Evolutionary conservation across 257 asterid species (phyloP).

Genomic region (Nicotiana paniculata): DNA sequence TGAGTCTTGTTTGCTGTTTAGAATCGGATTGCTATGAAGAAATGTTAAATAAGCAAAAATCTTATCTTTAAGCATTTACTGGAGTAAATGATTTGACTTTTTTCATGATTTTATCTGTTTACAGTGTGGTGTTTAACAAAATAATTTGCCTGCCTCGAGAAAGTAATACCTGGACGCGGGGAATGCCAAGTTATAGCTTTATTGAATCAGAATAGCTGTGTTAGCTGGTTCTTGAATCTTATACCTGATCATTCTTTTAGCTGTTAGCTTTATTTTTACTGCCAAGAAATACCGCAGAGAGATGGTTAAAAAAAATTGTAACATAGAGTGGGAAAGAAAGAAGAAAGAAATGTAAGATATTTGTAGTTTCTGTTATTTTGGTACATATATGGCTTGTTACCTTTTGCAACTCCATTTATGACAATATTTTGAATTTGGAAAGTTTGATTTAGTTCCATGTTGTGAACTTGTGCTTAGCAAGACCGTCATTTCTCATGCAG

Average conservation of each 20-base stretch:
- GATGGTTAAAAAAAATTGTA: background rate
- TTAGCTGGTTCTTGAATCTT: background rate
- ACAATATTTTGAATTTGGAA: background rate
- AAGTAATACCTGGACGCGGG: background rate
- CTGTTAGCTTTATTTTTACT: background rate
- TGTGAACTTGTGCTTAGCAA: background rate
- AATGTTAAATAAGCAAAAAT: background rate
- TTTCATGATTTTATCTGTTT: background rate
- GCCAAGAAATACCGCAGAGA: background rate
- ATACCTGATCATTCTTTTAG: background rate
- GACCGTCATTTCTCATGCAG: conserved; percentile 32
- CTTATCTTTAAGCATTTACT: background rate
- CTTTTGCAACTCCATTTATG: background rate
- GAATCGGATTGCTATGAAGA: background rate
- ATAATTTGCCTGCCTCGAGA: background rate
- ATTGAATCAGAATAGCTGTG: background rate
- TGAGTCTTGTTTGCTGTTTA: background rate
- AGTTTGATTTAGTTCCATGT: background rate
- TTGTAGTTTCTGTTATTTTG: background rate
- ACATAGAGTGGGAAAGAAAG: background rate
- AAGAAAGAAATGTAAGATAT: background rate
- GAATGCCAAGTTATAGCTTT: background rate
- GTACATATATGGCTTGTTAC: background rate
- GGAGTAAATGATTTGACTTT: background rate
- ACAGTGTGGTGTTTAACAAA: background rate